Conservation (phyloP, 176 grass and related monocot genomes). For the Zea mays region DNA sequence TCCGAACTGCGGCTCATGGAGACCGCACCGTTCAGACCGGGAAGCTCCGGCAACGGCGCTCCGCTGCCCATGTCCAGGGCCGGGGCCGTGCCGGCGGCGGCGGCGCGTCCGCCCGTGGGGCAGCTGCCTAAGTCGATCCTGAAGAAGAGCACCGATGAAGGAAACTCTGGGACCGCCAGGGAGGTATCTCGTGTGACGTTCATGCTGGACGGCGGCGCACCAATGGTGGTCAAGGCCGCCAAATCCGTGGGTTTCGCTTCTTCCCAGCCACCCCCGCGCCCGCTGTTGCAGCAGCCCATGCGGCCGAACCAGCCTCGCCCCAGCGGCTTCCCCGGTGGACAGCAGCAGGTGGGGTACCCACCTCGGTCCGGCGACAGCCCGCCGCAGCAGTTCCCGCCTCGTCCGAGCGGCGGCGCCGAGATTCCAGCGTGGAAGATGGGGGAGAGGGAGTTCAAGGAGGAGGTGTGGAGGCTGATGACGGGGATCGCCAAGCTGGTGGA, state of each 20-base stretch:
- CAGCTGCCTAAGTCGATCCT: constrained; percentile 69
- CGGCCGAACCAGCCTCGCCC: constrained; percentile 29
- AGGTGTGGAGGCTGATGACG: constrained; percentile 54
- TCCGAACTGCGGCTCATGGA: constrained; percentile 51
- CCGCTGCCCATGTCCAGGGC: constrained; percentile 31
- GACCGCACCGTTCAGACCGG: constrained; percentile 42
- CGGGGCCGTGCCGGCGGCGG: constrained; percentile 28
- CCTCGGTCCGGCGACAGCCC: constrained; percentile 3
- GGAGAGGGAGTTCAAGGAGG: constrained; percentile 36
- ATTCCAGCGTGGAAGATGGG: constrained; percentile 40
- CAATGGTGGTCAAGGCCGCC: neutral
- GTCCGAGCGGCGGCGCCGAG: neutral
- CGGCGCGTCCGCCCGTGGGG: constrained; percentile 18
- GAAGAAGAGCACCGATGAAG: constrained; percentile 64
- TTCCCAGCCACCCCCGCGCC: constrained; percentile 9
- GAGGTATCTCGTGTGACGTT: constrained; percentile 71
- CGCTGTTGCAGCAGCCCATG: constrained; percentile 13
- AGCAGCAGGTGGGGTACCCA: neutral
- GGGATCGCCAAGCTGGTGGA: constrained; percentile 59
- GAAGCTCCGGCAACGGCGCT: constrained; percentile 40
- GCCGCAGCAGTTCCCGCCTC: neutral
- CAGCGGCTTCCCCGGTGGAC: neutral
- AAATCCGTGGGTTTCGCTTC: constrained; percentile 36
- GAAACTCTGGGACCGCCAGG: neutral
- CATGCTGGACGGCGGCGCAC: constrained; percentile 42